Evolutionary conservation across 169 alveolate genomes (phyloP), one percentile per base, ranked within the genome.

Genomic region (Amoebophrya sp.): DNA sequence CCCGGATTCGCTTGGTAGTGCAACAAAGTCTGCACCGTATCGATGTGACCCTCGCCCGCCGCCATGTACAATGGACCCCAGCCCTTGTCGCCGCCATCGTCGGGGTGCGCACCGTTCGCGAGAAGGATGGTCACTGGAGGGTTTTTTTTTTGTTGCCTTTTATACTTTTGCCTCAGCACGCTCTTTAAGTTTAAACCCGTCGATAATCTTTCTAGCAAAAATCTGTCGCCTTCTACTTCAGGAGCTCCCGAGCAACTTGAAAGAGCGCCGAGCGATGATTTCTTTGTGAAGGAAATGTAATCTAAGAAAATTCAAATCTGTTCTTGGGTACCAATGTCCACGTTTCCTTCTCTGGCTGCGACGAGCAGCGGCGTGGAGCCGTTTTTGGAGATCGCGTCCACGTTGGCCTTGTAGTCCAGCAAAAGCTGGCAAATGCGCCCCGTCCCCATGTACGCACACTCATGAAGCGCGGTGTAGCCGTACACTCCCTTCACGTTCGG

Each of bases 81-180:
- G 58, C 90, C 90, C 45, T 88, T 88, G 48, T 88, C 90, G 34
- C 90, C 90, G 0, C 90, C 90, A 39, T 88, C 90, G 45, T 88
- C 90, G 16, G 90, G 90, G 45, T 88, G 90, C 43, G 90, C 90
- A 5, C 50, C 50, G 90, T 41, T 5, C 26, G 29, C 29, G 34
- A 88, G 13, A 78, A 38, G 48, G 20, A 13, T 31, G 0, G 26
- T 16, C 78, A 58, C 78, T 58, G 78, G 48, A 42, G 4, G 48
- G 48, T 42, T 42, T 42, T 13, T 4, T 4, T 42, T 42, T 42
- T 42, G 48, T n/a, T n/a, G n/a, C n/a, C n/a, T n/a, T n/a, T n/a
- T n/a, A n/a, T n/a, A n/a, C n/a, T n/a, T n/a, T n/a, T n/a, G n/a
- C n/a, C n/a, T n/a, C n/a, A n/a, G n/a, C n/a, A n/a, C n/a, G n/a